A percentile compares a stretch with the other conserved stretches of the same genome.
These are phyloP conservation scores for Rhynchosporium graminicola DNA, from an alignment of 2,329 filamentous ascomycete species.

Conservation along the genomic window DNA sequence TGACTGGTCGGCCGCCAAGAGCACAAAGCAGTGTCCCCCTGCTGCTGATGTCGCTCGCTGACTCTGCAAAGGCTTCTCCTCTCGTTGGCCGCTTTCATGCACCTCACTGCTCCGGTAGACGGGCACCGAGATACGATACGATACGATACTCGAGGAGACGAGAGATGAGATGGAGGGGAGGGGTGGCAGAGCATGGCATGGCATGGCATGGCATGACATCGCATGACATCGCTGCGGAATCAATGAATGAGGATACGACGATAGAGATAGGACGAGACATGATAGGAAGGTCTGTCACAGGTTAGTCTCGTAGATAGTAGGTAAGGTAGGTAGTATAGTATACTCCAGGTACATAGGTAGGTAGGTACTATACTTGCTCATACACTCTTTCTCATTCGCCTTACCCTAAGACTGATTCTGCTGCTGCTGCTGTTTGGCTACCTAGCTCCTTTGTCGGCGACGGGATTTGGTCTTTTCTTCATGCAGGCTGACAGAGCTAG, in stretches of 20 bases:
- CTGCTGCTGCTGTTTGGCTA: no score
- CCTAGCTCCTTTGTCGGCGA: conserved; percentile 14
- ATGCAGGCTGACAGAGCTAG: conserved; percentile 30
- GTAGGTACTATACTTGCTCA: no score
- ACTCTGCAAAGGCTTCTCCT: conserved; percentile 14
- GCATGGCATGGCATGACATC: not conserved
- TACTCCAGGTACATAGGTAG: no score
- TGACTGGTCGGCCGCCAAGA: conserved; percentile 23
- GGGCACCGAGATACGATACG: not conserved
- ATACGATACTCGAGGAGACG: no score
- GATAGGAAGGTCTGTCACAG: not conserved
- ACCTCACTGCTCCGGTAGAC: not conserved
- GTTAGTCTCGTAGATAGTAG: not conserved
- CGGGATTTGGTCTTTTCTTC: conserved; percentile 4
- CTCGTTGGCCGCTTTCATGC: conserved; percentile 7
- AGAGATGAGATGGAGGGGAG: no score
- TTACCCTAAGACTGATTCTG: no score
- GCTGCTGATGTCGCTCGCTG: conserved; percentile 19
- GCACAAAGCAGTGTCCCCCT: not conserved
- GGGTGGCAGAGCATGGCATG: not conserved
- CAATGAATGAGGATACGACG: not conserved
- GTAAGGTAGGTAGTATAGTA: not conserved
- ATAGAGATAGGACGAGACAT: not conserved
- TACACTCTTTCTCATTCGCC: no score
- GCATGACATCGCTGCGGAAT: not conserved